Evolutionary conservation across 371 early-diverging fungal genomes (phyloP).

Genomic region (Actinomucor elegans): DNA sequence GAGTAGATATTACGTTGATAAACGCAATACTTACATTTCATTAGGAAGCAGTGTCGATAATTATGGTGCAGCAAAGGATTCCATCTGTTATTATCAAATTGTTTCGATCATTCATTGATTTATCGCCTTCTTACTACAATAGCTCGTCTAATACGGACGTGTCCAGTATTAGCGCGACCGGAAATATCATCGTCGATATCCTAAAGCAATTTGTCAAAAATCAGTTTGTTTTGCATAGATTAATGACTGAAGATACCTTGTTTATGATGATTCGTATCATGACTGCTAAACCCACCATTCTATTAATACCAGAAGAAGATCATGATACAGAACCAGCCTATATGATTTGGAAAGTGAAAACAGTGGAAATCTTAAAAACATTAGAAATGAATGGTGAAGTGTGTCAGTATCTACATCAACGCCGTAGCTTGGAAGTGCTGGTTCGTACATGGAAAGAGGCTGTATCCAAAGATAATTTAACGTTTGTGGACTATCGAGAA

Average conservation of each 20-base stretch:
- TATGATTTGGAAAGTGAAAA: conserved; percentile 38
- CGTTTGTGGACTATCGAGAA: conserved; percentile 20
- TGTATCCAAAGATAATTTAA: conserved; percentile 15
- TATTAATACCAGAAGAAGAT: not conserved
- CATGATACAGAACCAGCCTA: conserved; percentile 19
- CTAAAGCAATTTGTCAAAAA: conserved; percentile 40
- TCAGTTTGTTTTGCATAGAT: conserved; percentile 30
- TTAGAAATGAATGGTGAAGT: conserved; percentile 34
- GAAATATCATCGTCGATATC: conserved; percentile 32
- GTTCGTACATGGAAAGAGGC: conserved; percentile 33
- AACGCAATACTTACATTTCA: not conserved
- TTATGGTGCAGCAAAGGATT: conserved; percentile 47
- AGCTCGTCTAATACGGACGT: conserved; percentile 9
- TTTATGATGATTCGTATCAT: conserved; percentile 44
- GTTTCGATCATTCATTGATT: conserved; percentile 48
- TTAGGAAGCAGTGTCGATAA: conserved; percentile 30
- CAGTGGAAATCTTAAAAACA: conserved; percentile 26
- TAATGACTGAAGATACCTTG: conserved; percentile 46
- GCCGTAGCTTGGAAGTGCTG: conserved; percentile 25
- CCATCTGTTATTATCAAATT: conserved; percentile 49
- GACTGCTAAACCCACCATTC: conserved; percentile 31
- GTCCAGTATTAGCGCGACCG: conserved; percentile 27
- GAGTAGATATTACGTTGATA: conserved; percentile 1
- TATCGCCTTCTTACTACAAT: conserved; percentile 27
- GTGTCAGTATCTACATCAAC: conserved; percentile 35